These are phyloP conservation scores for Phytophthora kernoviae DNA, from an alignment of 352 stramenopile genomes.

Conservation along the genomic window DNA sequence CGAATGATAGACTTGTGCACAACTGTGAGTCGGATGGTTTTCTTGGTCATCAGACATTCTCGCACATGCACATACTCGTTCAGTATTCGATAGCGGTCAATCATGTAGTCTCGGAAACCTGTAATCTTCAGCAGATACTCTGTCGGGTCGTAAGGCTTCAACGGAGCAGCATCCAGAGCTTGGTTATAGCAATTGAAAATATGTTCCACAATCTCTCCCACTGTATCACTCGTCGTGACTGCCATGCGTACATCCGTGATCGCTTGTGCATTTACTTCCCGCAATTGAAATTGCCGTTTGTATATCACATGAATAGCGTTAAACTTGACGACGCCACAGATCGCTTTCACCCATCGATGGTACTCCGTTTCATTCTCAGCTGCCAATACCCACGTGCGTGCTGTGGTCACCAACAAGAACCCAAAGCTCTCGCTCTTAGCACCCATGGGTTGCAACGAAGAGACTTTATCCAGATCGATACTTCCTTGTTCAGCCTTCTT, in stretches of 20 bases:
- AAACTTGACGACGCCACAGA: conserved; percentile 78
- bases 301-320: conserved; percentile 74
- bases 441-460: conserved; percentile 73
- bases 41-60: conserved; percentile 82
- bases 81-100: conserved; percentile 74
- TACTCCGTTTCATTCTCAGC: conserved; percentile 76
- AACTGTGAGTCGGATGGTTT: conserved; percentile 78
- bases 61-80: conserved; percentile 87
- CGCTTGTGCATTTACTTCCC: conserved; percentile 78
- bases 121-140: conserved; percentile 86
- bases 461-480: conserved; percentile 78
- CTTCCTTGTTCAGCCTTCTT: conserved; percentile 58
- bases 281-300: conserved; percentile 75
- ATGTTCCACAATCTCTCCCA: conserved; percentile 84
- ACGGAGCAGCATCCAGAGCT: conserved; percentile 62
- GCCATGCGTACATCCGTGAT: conserved; percentile 85
- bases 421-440: conserved; percentile 58
- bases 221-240: conserved; percentile 72
- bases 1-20: conserved; percentile 85
- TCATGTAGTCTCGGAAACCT: conserved; percentile 81
- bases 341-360: conserved; percentile 74
- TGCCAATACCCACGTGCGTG: conserved; percentile 71
- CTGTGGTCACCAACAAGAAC: conserved; percentile 75
- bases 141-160: conserved; percentile 71
- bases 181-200: conserved; percentile 88